phyloP scores from a whole-genome alignment of 306 rosid species.

The Begonia loranthoides region DNA sequence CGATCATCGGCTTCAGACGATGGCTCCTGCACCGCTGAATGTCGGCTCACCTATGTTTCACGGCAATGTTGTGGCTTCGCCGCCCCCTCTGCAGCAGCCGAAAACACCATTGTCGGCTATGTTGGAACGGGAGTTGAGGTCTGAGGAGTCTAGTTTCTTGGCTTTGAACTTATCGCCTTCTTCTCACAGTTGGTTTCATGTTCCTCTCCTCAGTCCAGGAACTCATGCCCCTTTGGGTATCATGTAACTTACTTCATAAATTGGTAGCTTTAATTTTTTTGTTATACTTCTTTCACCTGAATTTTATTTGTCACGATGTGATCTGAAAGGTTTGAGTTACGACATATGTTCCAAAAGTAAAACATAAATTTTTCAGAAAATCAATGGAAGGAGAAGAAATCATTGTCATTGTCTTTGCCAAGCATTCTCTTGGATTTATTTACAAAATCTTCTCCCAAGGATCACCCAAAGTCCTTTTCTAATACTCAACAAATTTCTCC shows the following conservation, averaged over 20 bases:
- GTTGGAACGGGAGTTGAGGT: slow-evolving; percentile 15
- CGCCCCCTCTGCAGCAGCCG: not conserved
- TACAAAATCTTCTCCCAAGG: too few relatives aligned
- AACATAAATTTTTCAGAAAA: too few relatives aligned
- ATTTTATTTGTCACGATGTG: too few relatives aligned
- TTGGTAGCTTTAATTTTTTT: too few relatives aligned
- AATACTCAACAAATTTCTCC: too few relatives aligned
- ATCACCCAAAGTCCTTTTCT: too few relatives aligned
- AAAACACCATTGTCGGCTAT: slow-evolving; percentile 4
- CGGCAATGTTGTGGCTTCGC: not conserved
- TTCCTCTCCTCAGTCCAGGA: slow-evolving; percentile 28
- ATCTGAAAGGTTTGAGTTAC: too few relatives aligned
- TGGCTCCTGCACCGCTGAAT: slow-evolving; percentile 5
- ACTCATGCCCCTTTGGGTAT: slow-evolving; percentile 20
- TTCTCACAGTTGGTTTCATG: slow-evolving; percentile 30
- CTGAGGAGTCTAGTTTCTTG: slow-evolving; percentile 3
- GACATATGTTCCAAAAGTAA: too few relatives aligned
- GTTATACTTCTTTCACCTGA: not conserved
- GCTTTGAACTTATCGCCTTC: slow-evolving; percentile 35
- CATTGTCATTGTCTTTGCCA: too few relatives aligned
- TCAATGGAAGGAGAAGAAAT: too few relatives aligned
- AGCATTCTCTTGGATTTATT: too few relatives aligned
- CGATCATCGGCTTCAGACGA: slow-evolving; percentile 17
- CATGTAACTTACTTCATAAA: slow-evolving; percentile 14
- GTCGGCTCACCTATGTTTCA: not conserved